Evolutionary conservation across 2,329 filamentous ascomycete genomes (phyloP), one percentile per base, ranked within the genome.

Genomic region (Macrophomina tecta): DNA sequence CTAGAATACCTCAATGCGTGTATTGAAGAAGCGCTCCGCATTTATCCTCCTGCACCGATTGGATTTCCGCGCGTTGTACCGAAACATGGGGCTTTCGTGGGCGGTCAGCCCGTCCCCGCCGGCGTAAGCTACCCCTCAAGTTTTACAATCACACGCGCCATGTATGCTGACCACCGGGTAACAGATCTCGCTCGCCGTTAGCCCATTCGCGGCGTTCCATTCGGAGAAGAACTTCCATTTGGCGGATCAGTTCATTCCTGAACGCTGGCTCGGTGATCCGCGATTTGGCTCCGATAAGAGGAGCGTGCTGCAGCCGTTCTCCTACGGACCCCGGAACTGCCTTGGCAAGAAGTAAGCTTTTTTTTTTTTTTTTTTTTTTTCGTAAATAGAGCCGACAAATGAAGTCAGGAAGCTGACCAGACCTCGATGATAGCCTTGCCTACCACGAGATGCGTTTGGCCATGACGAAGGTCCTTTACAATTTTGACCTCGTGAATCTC

Each of bases 271-370:
- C 2, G 0, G 70, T 70, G 36, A 68, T 68, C 46, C 56, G 64
- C n/a, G 65, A 2, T 79, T 71, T 18, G 71, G 68, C 0, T 68
- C 70, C n/a, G 76, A 78, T 40, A 70, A 77, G 30, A 75, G 73
- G 46, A 71, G 70, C 5, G 79, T 73, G n/a, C 67, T 82, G 12
- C 78, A 83, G 28, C 73, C 82, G 0, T 85, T 85, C 70, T 79
- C 77, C 1, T 73, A 78, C 42, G 83, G 82, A 0, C 74, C 80
- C 0, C 72, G 82, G 18, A 74, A 78, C 52, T 79, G 77, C 60
- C 38, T 79, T 32, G 77, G 76, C 2, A 78, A 77, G 68, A 77
- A 78, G 38, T 77, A 71, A 67, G 75, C 72, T 56, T 62, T 23
- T 46, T 64, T 38, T 16, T 32, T 45, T 28, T 52, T 2, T 46